Conservation (phyloP, 176 grass and related monocot genomes). For the Cenchrus americanus region DNA sequence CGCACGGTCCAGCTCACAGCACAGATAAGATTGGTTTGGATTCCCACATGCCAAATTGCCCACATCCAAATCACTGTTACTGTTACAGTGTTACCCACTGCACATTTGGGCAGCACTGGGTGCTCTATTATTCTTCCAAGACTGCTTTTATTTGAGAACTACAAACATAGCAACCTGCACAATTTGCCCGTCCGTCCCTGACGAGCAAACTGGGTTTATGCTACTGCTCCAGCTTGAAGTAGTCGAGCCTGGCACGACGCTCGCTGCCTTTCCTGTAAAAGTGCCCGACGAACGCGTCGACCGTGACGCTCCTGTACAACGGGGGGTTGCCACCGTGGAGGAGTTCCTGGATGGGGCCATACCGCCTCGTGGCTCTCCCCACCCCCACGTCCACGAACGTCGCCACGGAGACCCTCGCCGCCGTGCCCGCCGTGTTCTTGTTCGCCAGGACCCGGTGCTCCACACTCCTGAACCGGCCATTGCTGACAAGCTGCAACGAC, state of each 20-base stretch:
- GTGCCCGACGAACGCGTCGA: conserved; percentile 3
- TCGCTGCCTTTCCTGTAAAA: conserved; percentile 22
- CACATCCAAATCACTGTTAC: no score
- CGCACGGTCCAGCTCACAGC: no score
- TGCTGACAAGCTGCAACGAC: neutral
- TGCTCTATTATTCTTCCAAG: neutral
- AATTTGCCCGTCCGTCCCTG: no score
- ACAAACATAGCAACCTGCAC: no score
- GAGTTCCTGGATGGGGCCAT: neutral
- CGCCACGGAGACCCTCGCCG: neutral
- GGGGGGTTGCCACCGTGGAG: neutral
- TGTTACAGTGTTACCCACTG: no score
- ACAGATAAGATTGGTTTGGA: no score
- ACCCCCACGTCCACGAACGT: neutral
- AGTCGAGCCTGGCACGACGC: neutral
- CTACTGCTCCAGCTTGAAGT: conserved; percentile 6
- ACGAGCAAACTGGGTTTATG: no score
- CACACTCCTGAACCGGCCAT: neutral
- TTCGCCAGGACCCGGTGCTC: no score
- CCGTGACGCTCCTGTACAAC: neutral
- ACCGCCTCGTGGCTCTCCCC: neutral
- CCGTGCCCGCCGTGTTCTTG: neutral
- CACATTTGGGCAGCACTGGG: no score
- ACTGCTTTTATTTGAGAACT: neutral
- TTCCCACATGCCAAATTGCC: no score